A percentile compares a stretch with the other conserved stretches of the same genome.
These are phyloP conservation scores for Trametes coccinea DNA, from an alignment of 768 basidiomycete genomes.

Conservation along the genomic window DNA sequence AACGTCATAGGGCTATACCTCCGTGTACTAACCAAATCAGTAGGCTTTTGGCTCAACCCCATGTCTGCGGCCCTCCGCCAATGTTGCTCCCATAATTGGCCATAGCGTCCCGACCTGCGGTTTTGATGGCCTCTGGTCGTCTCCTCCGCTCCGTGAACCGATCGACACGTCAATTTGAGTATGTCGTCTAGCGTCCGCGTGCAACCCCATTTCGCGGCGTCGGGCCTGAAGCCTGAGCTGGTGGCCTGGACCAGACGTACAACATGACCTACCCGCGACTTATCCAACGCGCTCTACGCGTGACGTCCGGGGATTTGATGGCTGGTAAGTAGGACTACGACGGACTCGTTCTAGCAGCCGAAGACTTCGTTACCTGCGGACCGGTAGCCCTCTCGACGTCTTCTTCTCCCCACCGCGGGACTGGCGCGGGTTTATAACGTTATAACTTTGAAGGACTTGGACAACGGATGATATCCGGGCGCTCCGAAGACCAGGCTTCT, in stretches of 20 bases:
- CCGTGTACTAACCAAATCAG: background rate
- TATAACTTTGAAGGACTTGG: slow-evolving; percentile 5
- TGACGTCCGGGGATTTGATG: background rate
- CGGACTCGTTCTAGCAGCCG: slow-evolving; percentile 4
- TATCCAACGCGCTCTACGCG: background rate
- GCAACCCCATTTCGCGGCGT: background rate
- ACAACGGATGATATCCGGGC: slow-evolving; percentile 12
- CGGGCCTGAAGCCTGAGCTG: background rate
- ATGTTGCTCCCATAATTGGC: background rate
- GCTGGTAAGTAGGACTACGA: background rate
- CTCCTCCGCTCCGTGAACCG: background rate
- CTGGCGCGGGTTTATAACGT: slow-evolving; percentile 8
- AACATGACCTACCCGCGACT: background rate
- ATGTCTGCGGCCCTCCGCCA: background rate
- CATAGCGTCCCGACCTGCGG: background rate
- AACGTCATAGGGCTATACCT: background rate
- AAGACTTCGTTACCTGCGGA: slow-evolving; percentile 3
- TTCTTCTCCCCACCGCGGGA: slow-evolving; percentile 5
- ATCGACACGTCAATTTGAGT: background rate
- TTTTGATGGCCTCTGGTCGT: background rate
- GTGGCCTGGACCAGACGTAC: background rate
- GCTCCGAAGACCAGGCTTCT: slow-evolving; percentile 12
- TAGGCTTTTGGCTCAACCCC: background rate
- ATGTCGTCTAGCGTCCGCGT: background rate
- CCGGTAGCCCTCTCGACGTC: background rate